phyloP scores from a whole-genome alignment of 352 stramenopile species.

The Globisporangium rhizosaccharum region DNA sequence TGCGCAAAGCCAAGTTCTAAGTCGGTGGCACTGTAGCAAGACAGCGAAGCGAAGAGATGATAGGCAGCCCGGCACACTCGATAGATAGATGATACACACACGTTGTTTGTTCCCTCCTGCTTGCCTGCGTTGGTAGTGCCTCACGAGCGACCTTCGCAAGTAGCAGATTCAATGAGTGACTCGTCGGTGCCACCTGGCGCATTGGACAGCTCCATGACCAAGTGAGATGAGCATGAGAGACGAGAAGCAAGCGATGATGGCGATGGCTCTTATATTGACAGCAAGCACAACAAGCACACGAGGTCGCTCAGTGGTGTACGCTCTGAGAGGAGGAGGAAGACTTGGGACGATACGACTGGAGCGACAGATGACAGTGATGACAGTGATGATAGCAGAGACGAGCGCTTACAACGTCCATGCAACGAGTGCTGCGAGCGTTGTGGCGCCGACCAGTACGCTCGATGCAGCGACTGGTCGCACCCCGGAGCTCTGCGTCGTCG shows the following conservation, averaged over 20 bases:
- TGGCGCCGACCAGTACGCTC: neutral
- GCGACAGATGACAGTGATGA: neutral
- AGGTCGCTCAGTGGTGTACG: neutral
- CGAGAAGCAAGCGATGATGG: neutral
- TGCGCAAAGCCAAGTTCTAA: constrained; percentile 82
- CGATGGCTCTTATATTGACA: neutral
- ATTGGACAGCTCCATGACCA: neutral
- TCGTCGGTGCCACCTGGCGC: too few relatives aligned
- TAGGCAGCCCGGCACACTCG: neutral
- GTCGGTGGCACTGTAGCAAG: neutral
- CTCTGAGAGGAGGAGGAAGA: neutral
- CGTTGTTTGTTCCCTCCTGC: neutral
- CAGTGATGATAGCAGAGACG: neutral
- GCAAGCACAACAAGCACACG: neutral
- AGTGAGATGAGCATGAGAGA: neutral
- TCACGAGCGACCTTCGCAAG: neutral
- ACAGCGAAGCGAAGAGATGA: neutral
- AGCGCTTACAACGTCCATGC: neutral
- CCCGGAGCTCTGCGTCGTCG: neutral
- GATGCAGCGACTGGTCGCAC: neutral
- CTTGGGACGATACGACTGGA: neutral
- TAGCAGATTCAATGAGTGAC: too few relatives aligned
- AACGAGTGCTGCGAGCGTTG: neutral
- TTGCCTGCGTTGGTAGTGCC: neutral
- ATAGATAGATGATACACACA: constrained; percentile 6